Evolutionary conservation across 306 rosid species (phyloP).

Genomic region (Morella rubra): DNA sequence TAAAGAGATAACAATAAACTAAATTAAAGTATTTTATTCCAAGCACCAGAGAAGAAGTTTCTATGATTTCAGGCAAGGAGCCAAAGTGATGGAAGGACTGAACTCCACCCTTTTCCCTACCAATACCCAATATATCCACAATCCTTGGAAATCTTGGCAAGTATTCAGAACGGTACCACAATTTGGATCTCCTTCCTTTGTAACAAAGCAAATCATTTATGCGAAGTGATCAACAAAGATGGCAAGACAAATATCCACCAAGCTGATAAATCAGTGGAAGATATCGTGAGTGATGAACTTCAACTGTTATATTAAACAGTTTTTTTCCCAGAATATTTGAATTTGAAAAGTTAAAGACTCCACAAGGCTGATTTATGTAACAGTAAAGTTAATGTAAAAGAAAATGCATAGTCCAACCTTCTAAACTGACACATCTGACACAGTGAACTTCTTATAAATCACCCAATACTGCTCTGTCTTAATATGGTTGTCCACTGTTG

Average conservation of each 20-base stretch:
- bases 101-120: background rate
- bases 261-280: background rate
- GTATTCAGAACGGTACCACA: background rate
- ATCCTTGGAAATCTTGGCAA: background rate
- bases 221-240: background rate
- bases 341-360: background rate
- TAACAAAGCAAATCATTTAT: background rate
- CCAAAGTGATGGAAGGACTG: background rate
- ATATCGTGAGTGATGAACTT: background rate
- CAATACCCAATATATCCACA: background rate
- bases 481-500: background rate
- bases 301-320: background rate
- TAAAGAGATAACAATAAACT: slow-evolving; percentile 10
- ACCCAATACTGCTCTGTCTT: background rate
- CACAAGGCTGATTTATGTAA: background rate
- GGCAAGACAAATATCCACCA: background rate
- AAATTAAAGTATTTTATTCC: slow-evolving; percentile 6
- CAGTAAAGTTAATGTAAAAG: background rate
- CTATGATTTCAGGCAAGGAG: too few species aligned
- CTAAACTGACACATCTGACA: background rate
- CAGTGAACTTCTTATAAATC: background rate
- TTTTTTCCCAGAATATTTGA: background rate
- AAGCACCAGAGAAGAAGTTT: background rate
- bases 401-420: background rate
- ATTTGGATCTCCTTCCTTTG: background rate